Evolutionary conservation across 2,329 filamentous ascomycete species (phyloP), one percentile per base, ranked within the genome.

Genomic region (Arthrobotrys sinensis): DNA sequence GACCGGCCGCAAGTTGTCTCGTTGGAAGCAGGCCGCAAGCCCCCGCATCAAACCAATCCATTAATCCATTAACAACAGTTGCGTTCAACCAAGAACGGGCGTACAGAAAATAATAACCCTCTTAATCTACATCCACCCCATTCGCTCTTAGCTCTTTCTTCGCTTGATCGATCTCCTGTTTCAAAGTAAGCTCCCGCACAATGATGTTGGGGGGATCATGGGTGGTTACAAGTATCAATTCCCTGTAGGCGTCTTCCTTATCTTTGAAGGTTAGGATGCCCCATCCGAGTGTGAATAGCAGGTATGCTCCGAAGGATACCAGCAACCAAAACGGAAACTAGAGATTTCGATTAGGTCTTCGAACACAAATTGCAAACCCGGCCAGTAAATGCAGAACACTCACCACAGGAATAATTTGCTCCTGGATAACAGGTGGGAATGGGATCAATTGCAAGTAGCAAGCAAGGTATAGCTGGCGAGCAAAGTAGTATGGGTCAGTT

Each of bases 191-290:
- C 40, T 68, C 28, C 4, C 7, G 28, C 19, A 19, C 16, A 5
- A 8, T 8, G 34, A 36, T 52, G 5, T 55, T 4, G 32, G 14
- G 6, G 10, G 32, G 24, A 19, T n/a, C 8, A 34, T 45, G 43
- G 6, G 65, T 3, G 40, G 11, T 77, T 67, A 77, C 73, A 38
- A 50, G 57, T 32, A 82, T 57, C 45, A 99, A 87, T 86, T 97
- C 94, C 84, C 91, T 90, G 85, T 98, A 92, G 65, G 96, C 96
- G 79, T 93, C 89, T 68, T 95, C 94, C 60, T 96, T 93, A 85
- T 98, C 94, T 87, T 97, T 96, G 89, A 99, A 99, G 72, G 93
- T 97, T 84, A 97, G 88, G 82, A 99, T 93, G 80, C 96, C 96
- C 87, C 90, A 92, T 82, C 96, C 96, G 80, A 99, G 91, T 82